phyloP scores from a whole-genome alignment of 2,329 filamentous ascomycete species.

The Beauveria varroae region DNA sequence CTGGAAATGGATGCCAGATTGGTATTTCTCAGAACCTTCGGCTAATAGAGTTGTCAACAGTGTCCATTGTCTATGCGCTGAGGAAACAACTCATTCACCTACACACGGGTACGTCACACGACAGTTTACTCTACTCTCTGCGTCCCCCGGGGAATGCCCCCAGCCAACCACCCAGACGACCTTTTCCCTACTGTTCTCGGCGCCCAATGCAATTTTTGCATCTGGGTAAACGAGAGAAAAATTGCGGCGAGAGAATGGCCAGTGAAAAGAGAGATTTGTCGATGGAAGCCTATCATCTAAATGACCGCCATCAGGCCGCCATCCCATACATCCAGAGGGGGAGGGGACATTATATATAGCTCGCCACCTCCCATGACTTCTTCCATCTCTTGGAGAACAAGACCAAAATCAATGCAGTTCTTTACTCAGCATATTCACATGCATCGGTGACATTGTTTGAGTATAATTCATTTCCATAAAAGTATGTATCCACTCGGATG shows the following conservation, averaged over 20 bases:
- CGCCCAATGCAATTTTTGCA: neutral
- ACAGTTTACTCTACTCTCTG: neutral
- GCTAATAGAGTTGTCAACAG: neutral
- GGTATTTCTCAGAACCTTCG: neutral
- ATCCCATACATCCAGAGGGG: neutral
- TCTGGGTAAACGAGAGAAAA: neutral
- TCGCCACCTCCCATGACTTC: neutral
- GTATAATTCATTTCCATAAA: neutral
- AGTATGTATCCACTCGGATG: neutral
- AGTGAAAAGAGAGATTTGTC: neutral
- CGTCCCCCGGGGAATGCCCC: neutral
- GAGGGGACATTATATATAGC: neutral
- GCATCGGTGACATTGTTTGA: neutral
- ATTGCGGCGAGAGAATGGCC: neutral
- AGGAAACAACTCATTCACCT: neutral
- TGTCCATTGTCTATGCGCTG: neutral
- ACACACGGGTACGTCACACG: neutral
- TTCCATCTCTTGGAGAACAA: neutral
- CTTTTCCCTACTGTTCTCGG: neutral
- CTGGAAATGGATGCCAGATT: neutral
- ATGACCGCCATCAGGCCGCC: constrained; percentile 3
- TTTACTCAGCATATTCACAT: neutral
- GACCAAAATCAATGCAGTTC: neutral
- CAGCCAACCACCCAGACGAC: neutral
- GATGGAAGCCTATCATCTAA: neutral